Conservation (phyloP, 352 stramenopile genomes). For the Globisporangium radiosum region DNA sequence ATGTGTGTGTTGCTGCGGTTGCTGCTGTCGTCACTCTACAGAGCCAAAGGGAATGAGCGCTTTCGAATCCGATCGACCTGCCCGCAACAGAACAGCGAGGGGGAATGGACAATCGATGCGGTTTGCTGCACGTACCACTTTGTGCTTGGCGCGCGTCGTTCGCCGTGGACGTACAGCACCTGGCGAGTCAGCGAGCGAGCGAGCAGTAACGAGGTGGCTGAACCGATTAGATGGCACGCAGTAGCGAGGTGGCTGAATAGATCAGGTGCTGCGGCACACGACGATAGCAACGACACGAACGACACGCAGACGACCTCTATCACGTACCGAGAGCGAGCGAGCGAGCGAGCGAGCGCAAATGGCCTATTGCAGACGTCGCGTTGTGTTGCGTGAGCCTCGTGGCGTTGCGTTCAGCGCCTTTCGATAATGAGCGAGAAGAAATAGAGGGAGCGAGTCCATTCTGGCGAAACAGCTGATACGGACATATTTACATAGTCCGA, state of each 20-base stretch:
- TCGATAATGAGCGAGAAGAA: not conserved
- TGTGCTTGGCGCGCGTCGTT: conserved; percentile 15
- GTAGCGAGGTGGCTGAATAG: not conserved
- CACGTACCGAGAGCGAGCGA: not conserved
- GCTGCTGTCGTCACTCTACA: conserved; percentile 24
- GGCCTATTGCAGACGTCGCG: not conserved
- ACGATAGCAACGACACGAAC: not conserved
- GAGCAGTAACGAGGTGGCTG: not conserved
- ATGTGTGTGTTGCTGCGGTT: conserved; percentile 11
- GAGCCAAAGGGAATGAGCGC: not conserved
- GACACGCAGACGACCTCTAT: not conserved
- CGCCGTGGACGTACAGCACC: conserved; percentile 58
- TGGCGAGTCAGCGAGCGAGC: conserved; percentile 5
- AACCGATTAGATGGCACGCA: not conserved
- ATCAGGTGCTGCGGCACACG: conserved; percentile 1
- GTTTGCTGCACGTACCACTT: conserved; percentile 29
- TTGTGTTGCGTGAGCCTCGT: too few relatives aligned
- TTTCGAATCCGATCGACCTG: not conserved
- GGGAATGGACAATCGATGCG: not conserved
- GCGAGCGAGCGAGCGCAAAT: conserved; percentile 32
- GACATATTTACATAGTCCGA: not conserved
- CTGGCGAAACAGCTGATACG: not conserved
- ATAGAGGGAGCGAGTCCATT: not conserved
- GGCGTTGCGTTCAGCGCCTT: not conserved
- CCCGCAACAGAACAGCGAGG: not conserved